Conservation (phyloP, 2,329 filamentous ascomycete species). For the Colletotrichum echinochloae region DNA sequence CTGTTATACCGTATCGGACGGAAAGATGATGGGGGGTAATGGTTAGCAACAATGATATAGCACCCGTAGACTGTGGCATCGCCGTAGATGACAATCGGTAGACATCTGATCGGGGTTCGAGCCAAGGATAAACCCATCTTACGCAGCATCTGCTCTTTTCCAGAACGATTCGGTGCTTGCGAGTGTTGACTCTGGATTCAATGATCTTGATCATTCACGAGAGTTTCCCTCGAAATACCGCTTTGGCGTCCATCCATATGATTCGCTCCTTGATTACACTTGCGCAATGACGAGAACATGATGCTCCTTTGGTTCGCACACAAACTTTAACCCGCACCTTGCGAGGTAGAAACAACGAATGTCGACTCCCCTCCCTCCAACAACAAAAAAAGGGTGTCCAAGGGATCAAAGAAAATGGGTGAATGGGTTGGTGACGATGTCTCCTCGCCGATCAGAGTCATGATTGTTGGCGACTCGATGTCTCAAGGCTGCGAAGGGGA, state of each 20-base stretch:
- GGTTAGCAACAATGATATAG: background rate
- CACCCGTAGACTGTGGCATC: too few species aligned
- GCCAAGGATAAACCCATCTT: background rate
- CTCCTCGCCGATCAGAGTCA: constrained; percentile 42
- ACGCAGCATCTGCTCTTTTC: rapidly evolving
- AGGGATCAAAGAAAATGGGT: background rate
- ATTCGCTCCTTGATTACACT: background rate
- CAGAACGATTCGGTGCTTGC: background rate
- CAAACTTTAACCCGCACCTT: background rate
- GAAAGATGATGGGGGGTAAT: background rate
- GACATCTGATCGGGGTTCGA: background rate
- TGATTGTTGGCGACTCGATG: constrained; percentile 56
- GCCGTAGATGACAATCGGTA: too few species aligned
- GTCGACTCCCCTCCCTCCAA: background rate
- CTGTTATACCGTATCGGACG: constrained; percentile 20
- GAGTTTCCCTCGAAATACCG: background rate
- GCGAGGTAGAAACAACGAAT: background rate
- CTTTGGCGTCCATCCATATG: background rate
- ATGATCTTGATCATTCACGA: background rate
- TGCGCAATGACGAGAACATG: background rate
- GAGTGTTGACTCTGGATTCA: background rate
- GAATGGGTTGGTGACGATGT: background rate
- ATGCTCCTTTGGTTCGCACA: background rate
- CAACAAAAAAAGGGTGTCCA: background rate
- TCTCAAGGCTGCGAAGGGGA: constrained; percentile 54